Evolutionary conservation across 306 rosid genomes (phyloP).

Genomic region (Neltuma alba): DNA sequence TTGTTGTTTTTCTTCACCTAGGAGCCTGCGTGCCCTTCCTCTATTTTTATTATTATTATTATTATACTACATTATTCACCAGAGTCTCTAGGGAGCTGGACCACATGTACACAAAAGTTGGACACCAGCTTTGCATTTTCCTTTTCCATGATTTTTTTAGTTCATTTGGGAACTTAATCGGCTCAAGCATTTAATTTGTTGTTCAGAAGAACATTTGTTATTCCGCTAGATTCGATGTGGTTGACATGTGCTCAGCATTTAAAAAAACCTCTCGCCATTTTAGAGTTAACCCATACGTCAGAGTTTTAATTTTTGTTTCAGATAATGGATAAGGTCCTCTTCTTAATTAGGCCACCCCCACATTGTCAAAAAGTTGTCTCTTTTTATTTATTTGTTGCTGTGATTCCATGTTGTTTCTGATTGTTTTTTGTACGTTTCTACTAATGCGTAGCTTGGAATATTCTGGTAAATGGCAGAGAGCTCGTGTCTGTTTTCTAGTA

Average conservation of each 20-base stretch:
- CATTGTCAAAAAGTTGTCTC: background rate
- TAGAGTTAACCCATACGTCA: background rate
- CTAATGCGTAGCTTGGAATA: background rate
- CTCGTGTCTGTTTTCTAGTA: background rate
- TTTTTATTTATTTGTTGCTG: background rate
- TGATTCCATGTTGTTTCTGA: background rate
- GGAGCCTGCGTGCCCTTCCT: too few relatives aligned
- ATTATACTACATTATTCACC: background rate
- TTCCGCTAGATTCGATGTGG: background rate
- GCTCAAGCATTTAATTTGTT: background rate
- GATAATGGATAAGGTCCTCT: background rate
- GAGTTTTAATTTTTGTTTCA: background rate
- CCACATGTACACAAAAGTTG: background rate
- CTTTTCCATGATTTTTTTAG: background rate
- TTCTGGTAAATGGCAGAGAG: background rate
- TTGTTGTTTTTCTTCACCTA: background rate
- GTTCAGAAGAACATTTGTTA: background rate
- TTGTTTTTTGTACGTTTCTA: background rate
- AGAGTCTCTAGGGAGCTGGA: background rate
- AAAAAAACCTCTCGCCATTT: slow-evolving; percentile 9
- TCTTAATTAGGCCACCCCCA: background rate
- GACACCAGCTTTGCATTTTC: background rate
- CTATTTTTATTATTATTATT: background rate
- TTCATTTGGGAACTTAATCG: background rate
- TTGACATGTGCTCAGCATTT: slow-evolving; percentile 8